A percentile compares a stretch with the other conserved stretches of the same genome.
These are phyloP conservation scores for Sporothrix phasma DNA, from an alignment of 2,329 filamentous ascomycete species.

Conservation along the genomic window DNA sequence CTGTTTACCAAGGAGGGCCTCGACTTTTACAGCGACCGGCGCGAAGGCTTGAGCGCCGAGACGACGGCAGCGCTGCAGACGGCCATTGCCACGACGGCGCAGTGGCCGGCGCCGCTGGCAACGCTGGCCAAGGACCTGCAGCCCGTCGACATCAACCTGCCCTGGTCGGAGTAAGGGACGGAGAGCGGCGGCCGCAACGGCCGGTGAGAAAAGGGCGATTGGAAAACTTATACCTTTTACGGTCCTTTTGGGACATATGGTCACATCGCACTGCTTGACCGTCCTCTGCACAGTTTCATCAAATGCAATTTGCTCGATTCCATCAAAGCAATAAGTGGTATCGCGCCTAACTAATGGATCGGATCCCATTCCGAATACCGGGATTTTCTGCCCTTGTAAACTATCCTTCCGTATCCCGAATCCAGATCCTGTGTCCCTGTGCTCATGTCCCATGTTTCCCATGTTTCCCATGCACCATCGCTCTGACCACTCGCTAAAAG, in stretches of 20 bases:
- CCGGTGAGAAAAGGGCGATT: too few relatives aligned
- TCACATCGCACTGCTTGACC: not conserved
- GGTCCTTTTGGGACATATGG: not conserved
- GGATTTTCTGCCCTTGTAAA: not conserved
- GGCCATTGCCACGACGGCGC: conserved; percentile 27
- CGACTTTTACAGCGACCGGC: conserved; percentile 62
- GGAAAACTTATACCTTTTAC: conserved; percentile 3
- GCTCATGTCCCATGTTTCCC: not conserved
- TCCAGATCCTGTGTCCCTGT: not conserved
- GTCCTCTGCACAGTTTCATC: too few relatives aligned
- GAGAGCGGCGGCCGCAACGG: too few relatives aligned
- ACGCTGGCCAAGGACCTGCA: conserved; percentile 40
- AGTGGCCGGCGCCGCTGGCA: conserved; percentile 42
- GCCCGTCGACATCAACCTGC: conserved; percentile 42
- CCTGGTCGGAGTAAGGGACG: conserved; percentile 37
- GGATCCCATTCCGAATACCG: not conserved
- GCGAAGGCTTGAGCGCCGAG: conserved; percentile 47
- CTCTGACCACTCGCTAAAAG: not conserved
- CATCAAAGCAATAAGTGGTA: not conserved
- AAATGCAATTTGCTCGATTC: not conserved
- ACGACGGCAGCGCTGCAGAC: conserved; percentile 26
- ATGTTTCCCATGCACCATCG: not conserved
- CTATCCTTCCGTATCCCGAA: not conserved
- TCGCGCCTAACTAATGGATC: conserved; percentile 6
- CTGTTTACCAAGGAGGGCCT: conserved; percentile 74